These are phyloP conservation scores for Terfezia claveryi DNA, from an alignment of 495 filamentous ascomycete genomes.

Conservation along the genomic window DNA sequence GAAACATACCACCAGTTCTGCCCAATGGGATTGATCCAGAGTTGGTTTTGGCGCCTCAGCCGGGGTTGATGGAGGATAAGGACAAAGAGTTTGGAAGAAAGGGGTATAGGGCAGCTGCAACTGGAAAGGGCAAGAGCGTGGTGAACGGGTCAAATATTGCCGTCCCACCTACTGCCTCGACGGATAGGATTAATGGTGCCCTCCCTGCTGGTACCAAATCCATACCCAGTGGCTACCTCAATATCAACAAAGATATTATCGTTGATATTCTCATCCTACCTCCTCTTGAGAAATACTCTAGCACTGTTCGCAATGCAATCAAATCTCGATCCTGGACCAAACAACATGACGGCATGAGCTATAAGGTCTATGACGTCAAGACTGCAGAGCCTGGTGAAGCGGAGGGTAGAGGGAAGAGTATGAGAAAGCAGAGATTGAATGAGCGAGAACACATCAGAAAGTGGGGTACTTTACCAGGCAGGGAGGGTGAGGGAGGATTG, in stretches of 20 bases:
- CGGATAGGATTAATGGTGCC: neutral
- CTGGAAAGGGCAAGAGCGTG: neutral
- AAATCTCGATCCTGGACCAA: slow-evolving; percentile 49
- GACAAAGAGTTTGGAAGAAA: neutral
- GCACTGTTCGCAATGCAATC: slow-evolving; percentile 53
- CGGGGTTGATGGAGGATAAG: neutral
- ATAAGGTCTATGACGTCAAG: slow-evolving; percentile 51
- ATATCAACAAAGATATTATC: slow-evolving; percentile 44
- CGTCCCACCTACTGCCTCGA: neutral
- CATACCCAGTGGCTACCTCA: slow-evolving; percentile 5
- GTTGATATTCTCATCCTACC: slow-evolving; percentile 71
- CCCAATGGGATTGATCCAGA: slow-evolving; percentile 42
- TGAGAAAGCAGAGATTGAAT: slow-evolving; percentile 31
- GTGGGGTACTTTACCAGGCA: slow-evolving; percentile 13
- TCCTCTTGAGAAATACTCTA: slow-evolving; percentile 48
- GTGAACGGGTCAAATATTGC: neutral
- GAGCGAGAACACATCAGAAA: slow-evolving; percentile 17
- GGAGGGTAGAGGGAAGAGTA: slow-evolving; percentile 35
- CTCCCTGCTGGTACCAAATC: neutral
- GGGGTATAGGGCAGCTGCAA: neutral
- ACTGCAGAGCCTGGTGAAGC: slow-evolving; percentile 61
- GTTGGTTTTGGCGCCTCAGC: slow-evolving; percentile 21
- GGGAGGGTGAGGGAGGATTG: slow-evolving; percentile 11
- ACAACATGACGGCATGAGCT: slow-evolving; percentile 70
- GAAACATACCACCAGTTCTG: slow-evolving; percentile 80